Evolutionary conservation across 768 basidiomycete genomes (phyloP).

Genomic region (Auricularia sp.): DNA sequence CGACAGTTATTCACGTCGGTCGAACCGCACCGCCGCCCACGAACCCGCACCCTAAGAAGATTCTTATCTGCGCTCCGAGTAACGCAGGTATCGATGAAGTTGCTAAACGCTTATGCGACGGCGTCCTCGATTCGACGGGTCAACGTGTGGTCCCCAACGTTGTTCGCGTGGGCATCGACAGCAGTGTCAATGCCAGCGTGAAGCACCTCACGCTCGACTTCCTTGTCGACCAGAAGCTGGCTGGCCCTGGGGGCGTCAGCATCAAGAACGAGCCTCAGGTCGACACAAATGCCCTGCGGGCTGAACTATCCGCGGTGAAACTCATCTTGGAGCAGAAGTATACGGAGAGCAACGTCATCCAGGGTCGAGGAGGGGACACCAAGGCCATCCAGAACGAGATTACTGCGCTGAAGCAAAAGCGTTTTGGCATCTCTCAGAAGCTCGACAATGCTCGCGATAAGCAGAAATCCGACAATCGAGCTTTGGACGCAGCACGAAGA

Average conservation of each 20-base stretch:
- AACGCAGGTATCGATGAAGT: constrained; percentile 99
- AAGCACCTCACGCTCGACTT: constrained; percentile 81
- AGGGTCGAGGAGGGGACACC: not conserved
- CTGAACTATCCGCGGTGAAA: constrained; percentile 65
- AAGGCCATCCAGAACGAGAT: constrained; percentile 45
- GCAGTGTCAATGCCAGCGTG: constrained; percentile 64
- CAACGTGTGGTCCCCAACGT: constrained; percentile 56
- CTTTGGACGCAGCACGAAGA: constrained; percentile 73
- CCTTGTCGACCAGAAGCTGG: constrained; percentile 67
- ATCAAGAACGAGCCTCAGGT: constrained; percentile 29
- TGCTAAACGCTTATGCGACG: constrained; percentile 73
- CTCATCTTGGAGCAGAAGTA: constrained; percentile 46
- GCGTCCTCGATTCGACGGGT: constrained; percentile 51
- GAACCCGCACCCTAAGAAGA: constrained; percentile 48
- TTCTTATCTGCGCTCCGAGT: constrained; percentile 92
- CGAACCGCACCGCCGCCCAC: constrained; percentile 29
- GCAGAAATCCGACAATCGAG: constrained; percentile 67
- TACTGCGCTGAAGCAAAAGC: constrained; percentile 49
- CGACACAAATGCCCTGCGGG: constrained; percentile 36
- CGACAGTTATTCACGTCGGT: constrained; percentile 43
- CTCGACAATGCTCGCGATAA: constrained; percentile 75
- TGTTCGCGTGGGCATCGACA: constrained; percentile 79
- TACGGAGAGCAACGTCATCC: constrained; percentile 29
- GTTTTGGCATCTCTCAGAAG: constrained; percentile 54
- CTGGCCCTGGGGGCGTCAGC: constrained; percentile 13